Base-by-base conservation (phyloP, 2,329 filamentous ascomycete genomes). In the Coniochaeta sp. region DNA sequence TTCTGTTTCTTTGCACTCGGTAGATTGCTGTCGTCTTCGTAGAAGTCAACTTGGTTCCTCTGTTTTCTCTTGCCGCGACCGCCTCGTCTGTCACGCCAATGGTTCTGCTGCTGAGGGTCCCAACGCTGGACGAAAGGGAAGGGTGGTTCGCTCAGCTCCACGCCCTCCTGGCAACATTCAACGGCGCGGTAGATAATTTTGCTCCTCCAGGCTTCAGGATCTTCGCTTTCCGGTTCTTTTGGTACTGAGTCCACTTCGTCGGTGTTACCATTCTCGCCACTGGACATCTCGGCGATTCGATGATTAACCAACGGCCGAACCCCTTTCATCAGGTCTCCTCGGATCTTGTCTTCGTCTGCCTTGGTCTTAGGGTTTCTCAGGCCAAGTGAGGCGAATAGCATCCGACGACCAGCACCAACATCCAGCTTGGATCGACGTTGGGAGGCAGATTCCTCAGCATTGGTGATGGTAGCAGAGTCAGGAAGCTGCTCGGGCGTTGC, bases 71-170 rank as follows among this genome's bases (percentile, higher is more conserved):
- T 73, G 26, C 74, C 73, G 31, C 73, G 70, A 56, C 76, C 75
- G 43, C 71, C 72, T 50, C 73, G 74, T 65, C 77, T 77, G 1
- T 71, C 70, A 58, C 68, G 74, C 64, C 76, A 75, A 17, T 63
- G 64, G 36, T 67, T 64, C 71, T 83, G 81, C 67, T 93, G 89
- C 62, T 91, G 88, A 3, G 84, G 82, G 72, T 96, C 91, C 93
- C 93, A 97, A 55, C 90, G 84, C 72, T 97, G 92, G 17, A 89
- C 79, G 71, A 97, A 97, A 0, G 93, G 93, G 68, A 96, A 97
- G 0, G 93, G 90, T 0, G 93, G 93, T 36, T 90, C 82, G 59
- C 83, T 89, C 54, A 96, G 78, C 34, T 82, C 76, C 43, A 91
- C 76, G 6, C 80, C 82, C 33, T 89, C 82, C n/a, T 89, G 81